phyloP scores from a whole-genome alignment of 2,329 filamentous ascomycete species.

The Aspergillus piperis region DNA sequence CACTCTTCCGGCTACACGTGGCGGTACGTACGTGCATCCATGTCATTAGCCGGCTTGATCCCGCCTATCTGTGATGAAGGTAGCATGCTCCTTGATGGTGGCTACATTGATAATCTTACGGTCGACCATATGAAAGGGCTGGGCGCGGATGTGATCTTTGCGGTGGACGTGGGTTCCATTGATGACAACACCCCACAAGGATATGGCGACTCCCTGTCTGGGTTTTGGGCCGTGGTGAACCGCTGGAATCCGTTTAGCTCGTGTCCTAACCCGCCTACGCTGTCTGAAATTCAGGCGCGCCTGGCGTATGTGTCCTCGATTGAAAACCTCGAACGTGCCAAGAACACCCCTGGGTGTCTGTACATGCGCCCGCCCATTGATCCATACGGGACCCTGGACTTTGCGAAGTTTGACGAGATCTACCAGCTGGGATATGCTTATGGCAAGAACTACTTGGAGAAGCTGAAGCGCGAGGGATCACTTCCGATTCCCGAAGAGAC shows the following conservation, averaged over 20 bases:
- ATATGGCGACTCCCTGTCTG: conserved; percentile 92
- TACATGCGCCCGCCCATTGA: conserved; percentile 98
- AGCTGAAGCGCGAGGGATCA: conserved; percentile 75
- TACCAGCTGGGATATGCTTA: conserved; percentile 86
- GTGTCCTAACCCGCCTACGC: conserved; percentile 86
- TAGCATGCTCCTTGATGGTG: conserved; percentile 92
- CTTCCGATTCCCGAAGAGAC: conserved; percentile 71
- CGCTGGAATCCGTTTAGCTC: conserved; percentile 95
- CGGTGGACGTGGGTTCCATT: conserved; percentile 87
- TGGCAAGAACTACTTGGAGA: conserved; percentile 75
- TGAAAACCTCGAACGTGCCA: conserved; percentile 90
- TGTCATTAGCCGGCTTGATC: conserved; percentile 90
- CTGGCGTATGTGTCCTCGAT: conserved; percentile 94
- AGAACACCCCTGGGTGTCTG: conserved; percentile 83
- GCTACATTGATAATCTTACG: conserved; percentile 95
- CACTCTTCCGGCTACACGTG: conserved; percentile 97
- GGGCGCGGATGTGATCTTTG: conserved; percentile 91
- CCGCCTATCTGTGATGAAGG: conserved; percentile 96
- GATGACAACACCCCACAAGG: conserved; percentile 90
- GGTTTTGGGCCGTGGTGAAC: conserved; percentile 92
- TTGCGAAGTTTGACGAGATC: conserved; percentile 97
- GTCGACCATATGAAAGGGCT: conserved; percentile 96
- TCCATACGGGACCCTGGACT: conserved; percentile 89
- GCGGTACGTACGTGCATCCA: conserved; percentile 94
- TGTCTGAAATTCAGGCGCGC: conserved; percentile 93